Base-by-base conservation (phyloP, 192 early-diverging fungal species). In the Gaertneriomyces semiglobifer region DNA sequence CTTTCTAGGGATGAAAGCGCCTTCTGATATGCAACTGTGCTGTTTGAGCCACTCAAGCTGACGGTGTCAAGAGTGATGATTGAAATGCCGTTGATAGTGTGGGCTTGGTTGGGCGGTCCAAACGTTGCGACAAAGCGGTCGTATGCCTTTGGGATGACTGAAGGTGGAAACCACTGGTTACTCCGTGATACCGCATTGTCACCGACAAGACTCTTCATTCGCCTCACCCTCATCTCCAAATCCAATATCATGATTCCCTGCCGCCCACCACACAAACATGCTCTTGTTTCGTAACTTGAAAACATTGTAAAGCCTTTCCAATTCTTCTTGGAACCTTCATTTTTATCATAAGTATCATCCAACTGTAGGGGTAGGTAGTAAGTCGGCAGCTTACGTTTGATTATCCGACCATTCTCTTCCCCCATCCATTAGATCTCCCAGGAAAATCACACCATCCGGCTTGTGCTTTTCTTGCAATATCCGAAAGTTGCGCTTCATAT, bases 211-310 rank as follows among this genome's bases (percentile, higher is more conserved):
- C 1, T 0, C 1, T 33, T 57, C 14, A 57, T 4, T 4, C 6
- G 11, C 39, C 61, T 18, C 48, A 70, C 68, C 54, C 53, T 63
- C 8, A 52, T 65, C 43, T 1, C 78, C 81, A 66, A 79, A 90
- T 0, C 95, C 95, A 51, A 95, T 86, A 72, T 98, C 95, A 72
- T 98, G 95, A 74, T 95, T 98, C 4, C 95, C 95, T 3, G 88
- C 88, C 74, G 90, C 86, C 66, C 88, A 79, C 11, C 81, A 79
- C 3, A 86, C 71, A 0, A 58, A 39, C 0, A 77, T 79, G 18
- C 70, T 65, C 39, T 71, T 12, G 63, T 70, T 25, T 7, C 77
- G 70, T 11, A 75, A 10, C 16, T 62, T 64, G 69, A 87, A 89
- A 12, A 90, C 74, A 18, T 79, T 58, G 10, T 74, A 39, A 55